phyloP scores from a whole-genome alignment of 2,329 filamentous ascomycete species.

The Periconia sp. region DNA sequence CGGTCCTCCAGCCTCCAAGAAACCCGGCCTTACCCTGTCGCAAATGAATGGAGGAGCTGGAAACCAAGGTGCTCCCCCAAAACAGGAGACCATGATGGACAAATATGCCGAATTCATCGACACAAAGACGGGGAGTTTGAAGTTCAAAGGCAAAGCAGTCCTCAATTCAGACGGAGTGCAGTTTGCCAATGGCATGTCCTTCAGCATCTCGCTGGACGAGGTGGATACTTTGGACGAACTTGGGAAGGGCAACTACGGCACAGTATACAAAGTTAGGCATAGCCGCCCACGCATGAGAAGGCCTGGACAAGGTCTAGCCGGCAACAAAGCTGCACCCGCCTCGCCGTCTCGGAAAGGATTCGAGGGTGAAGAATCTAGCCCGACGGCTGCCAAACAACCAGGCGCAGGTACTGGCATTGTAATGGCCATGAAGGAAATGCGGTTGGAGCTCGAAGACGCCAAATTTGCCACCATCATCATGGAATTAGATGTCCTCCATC shows the following conservation, averaged over 20 bases:
- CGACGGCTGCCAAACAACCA: slow-evolving; percentile 32
- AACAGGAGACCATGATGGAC: slow-evolving; percentile 55
- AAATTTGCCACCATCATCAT: slow-evolving; percentile 98
- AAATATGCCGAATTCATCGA: slow-evolving; percentile 84
- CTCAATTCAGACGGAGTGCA: slow-evolving; percentile 89
- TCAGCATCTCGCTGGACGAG: slow-evolving; percentile 93
- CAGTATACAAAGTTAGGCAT: slow-evolving; percentile 94
- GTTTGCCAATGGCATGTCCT: slow-evolving; percentile 85
- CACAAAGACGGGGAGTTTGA: slow-evolving; percentile 85
- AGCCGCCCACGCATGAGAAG: slow-evolving; percentile 67
- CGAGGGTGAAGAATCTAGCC: slow-evolving; percentile 40
- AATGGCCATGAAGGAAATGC: slow-evolving; percentile 99
- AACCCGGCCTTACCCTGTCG: slow-evolving; percentile 48
- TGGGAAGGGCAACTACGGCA: slow-evolving; percentile 97
- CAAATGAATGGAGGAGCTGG: slow-evolving; percentile 44
- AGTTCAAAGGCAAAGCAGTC: slow-evolving; percentile 88
- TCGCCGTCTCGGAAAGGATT: slow-evolving; percentile 37
- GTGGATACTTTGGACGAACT: slow-evolving; percentile 91
- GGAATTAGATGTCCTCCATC: slow-evolving; percentile 93
- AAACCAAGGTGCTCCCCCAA: slow-evolving; percentile 22
- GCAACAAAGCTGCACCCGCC: slow-evolving; percentile 53
- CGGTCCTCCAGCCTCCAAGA: slow-evolving; percentile 46
- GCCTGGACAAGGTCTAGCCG: slow-evolving; percentile 61
- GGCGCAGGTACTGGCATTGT: slow-evolving; percentile 65
- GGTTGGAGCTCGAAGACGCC: slow-evolving; percentile 90